Evolutionary conservation across 306 rosid species (phyloP), one percentile per base, ranked within the genome.

Genomic region (Rubus idaeus): DNA sequence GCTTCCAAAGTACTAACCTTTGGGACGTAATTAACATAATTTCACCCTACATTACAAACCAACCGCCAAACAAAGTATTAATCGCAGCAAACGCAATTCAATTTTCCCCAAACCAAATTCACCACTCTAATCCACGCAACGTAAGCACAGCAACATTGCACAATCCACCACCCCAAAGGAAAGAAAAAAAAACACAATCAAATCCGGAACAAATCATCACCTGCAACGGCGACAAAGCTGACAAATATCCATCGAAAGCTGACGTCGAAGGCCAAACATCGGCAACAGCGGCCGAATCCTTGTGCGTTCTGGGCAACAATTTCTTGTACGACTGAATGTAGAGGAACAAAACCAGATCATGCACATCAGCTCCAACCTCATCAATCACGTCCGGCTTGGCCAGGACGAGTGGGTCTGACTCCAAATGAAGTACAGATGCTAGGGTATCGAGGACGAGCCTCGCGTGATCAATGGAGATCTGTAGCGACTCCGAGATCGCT

Each of bases 261-360:
- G 99, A 96, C n/a, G 98, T 92, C 3, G 99, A 96, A 40, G 99
- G 99, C 99, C 99, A 96, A 10, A 96, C 99, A 51, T 96, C 99
- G 20, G 94, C 88, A 10, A 96, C 97, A 4, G 99, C 81, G 8
- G 94, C 99, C 35, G 99, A 88, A 81, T 96, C 99, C 92, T 96
- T 96, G 82, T 93, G 99, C 73, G 97, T 91, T 68, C 98, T 81
- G 0, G 99, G 99, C 8, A 96, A 89, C 63, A 96, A 83, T 84
- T 85, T 91, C 89, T 96, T 96, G 78, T 89, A 96, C 21, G 99
- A 92, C 80, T 96, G 99, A 85, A 96, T 91, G 84, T 96, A 96
- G 68, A 96, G 88, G 77, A 92, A 92, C 42, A 96, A 55, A n/a
- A 96, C 42, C 80, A 96, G 98, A 91, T 96, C 97, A 80, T 88